A percentile compares a stretch with the other conserved stretches of the same genome.
phyloP scores from a whole-genome alignment of 352 stramenopile species.

The Pythium folliculosum region DNA sequence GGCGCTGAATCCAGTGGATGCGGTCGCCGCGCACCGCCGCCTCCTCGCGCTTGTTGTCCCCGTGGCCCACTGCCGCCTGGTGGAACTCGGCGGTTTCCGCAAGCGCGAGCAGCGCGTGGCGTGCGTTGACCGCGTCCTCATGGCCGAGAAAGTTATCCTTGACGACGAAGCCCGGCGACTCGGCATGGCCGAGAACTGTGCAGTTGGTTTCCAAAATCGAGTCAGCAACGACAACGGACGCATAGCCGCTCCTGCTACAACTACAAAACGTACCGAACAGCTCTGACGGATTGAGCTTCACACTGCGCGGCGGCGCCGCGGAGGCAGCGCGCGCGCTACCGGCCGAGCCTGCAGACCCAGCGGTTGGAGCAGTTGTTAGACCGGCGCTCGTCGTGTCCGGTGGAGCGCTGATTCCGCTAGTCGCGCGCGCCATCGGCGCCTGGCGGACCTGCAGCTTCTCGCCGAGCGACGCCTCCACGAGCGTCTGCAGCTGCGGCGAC shows the following conservation, averaged over 20 bases:
- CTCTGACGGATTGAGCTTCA: slow-evolving; percentile 57
- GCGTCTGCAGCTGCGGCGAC: slow-evolving; percentile 64
- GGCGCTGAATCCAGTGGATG: slow-evolving; percentile 66
- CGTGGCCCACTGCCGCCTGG: slow-evolving; percentile 49
- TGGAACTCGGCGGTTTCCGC: slow-evolving; percentile 38
- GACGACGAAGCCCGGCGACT: slow-evolving; percentile 58
- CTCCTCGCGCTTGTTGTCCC: slow-evolving; percentile 44
- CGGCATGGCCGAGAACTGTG: slow-evolving; percentile 45
- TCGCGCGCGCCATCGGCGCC: background rate
- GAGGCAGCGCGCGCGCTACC: background rate
- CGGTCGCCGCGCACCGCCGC: slow-evolving; percentile 54
- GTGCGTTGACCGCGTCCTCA: slow-evolving; percentile 36
- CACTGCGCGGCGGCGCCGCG: background rate
- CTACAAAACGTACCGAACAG: slow-evolving; percentile 44
- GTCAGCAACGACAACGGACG: background rate
- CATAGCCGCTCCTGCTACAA: background rate
- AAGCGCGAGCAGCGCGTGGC: slow-evolving; percentile 40
- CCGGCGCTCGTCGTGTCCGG: background rate
- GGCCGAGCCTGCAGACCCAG: background rate
- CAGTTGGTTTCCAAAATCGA: background rate
- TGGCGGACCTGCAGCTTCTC: slow-evolving; percentile 33
- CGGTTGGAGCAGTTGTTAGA: background rate
- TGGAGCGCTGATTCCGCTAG: background rate
- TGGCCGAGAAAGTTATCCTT: slow-evolving; percentile 50
- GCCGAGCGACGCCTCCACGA: slow-evolving; percentile 64